These are phyloP conservation scores for Aeschynomene evenia DNA, from an alignment of 306 rosid species.

Conservation along the genomic window DNA sequence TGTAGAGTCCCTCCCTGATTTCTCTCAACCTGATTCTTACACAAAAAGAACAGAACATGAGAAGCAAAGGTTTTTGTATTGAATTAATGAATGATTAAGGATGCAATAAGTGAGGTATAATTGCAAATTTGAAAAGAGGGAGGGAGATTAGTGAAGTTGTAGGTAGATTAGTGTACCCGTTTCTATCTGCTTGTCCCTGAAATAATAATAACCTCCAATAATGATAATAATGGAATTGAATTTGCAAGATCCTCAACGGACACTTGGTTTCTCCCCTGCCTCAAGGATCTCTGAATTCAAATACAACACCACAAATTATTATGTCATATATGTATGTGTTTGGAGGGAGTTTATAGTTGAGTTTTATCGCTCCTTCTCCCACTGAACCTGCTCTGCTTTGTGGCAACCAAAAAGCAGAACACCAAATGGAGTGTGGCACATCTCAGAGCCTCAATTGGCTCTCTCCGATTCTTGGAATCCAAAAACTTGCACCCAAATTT, in stretches of 20 bases:
- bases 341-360: background rate
- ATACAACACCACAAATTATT: too few species aligned
- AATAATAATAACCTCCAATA: conserved; percentile 23
- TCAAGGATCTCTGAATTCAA: too few species aligned
- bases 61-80: background rate
- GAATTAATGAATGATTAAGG: background rate
- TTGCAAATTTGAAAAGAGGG: background rate
- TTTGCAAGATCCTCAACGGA: background rate
- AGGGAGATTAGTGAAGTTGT: background rate
- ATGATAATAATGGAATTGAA: too few species aligned
- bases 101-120: background rate
- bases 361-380: conserved; percentile 64
- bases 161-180: background rate
- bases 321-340: background rate
- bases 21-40: background rate
- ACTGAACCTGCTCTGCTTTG: conserved; percentile 41
- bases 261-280: too few species aligned
- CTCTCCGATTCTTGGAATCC: background rate
- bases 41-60: background rate
- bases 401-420: conserved; percentile 38
- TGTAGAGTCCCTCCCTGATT: background rate
- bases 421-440: conserved; percentile 33
- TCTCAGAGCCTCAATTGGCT: conserved; percentile 47
- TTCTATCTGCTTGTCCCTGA: background rate
- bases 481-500: background rate